phyloP scores from a whole-genome alignment of 2,329 filamentous ascomycete species.

The Pochonia chlamydosporia region DNA sequence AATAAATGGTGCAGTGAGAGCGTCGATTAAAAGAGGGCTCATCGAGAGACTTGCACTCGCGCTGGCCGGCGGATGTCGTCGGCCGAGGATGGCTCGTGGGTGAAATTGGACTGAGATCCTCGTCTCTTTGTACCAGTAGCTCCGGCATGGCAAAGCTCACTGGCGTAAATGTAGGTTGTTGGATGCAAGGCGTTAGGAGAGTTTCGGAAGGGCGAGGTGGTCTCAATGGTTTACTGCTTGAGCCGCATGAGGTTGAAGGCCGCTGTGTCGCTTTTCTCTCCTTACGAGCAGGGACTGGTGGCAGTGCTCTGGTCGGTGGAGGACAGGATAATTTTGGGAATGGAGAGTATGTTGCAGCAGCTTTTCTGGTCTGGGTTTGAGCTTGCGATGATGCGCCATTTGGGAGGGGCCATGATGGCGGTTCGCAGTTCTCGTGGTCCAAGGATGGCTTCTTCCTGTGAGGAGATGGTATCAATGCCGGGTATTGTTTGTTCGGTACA shows the following conservation, averaged over 20 bases:
- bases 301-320: conserved; percentile 4
- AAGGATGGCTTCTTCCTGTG: conserved; percentile 10
- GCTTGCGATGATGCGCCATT: conserved; percentile 11
- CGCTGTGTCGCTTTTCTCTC: neutral
- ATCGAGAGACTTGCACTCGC: neutral
- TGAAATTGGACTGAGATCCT: conserved; percentile 6
- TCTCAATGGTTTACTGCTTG: conserved; percentile 18
- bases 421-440: conserved; percentile 8
- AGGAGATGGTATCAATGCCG: conserved; percentile 24
- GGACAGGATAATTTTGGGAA: conserved; percentile 29
- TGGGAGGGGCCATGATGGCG: conserved; percentile 21
- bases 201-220: conserved; percentile 23
- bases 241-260: neutral
- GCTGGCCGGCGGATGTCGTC: neutral
- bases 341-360: conserved; percentile 31
- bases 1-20: conserved; percentile 12
- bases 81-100: conserved; percentile 10
- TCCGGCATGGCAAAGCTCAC: conserved; percentile 2
- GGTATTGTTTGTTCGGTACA: conserved; percentile 22
- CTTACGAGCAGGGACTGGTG: neutral
- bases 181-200: conserved; percentile 17
- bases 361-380: conserved; percentile 13
- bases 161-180: conserved; percentile 6
- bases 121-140: neutral
- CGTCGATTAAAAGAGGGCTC: neutral